phyloP scores from a whole-genome alignment of 164 flowering plant genomes.

The Berberis vulgaris region DNA sequence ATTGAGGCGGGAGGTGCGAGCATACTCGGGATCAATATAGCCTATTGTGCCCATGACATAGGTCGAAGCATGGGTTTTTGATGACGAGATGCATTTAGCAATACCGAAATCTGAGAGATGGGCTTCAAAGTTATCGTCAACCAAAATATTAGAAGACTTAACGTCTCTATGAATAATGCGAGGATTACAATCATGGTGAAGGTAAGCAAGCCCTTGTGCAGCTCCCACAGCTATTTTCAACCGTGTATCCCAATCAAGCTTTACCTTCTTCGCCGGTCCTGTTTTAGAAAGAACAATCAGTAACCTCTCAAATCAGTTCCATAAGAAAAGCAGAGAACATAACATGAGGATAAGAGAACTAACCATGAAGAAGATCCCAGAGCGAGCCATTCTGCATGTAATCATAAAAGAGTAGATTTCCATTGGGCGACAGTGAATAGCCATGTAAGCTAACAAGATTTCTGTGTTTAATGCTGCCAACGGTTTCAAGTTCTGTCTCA shows the following conservation, averaged over 20 bases:
- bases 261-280: conserved; percentile 79
- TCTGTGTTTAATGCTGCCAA: conserved; percentile 84
- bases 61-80: conserved; percentile 81
- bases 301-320: background rate
- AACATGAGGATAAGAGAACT: conserved; percentile 10
- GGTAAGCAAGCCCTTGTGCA: conserved; percentile 88
- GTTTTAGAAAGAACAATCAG: background rate
- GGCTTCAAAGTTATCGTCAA: conserved; percentile 86
- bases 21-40: conserved; percentile 96
- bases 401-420: conserved; percentile 87
- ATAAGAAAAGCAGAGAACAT: background rate
- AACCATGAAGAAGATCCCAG: conserved; percentile 95
- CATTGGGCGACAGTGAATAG: conserved; percentile 60
- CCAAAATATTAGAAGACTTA: conserved; percentile 78
- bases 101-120: conserved; percentile 94
- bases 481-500: conserved; percentile 82
- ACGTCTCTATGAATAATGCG: conserved; percentile 83
- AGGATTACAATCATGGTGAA: conserved; percentile 90
- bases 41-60: conserved; percentile 90
- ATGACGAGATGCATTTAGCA: conserved; percentile 62
- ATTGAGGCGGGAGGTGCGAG: conserved; percentile 70
- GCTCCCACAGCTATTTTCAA: conserved; percentile 84
- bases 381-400: conserved; percentile 96
- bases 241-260: conserved; percentile 88
- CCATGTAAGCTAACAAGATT: conserved; percentile 90